Conservation (phyloP, 306 rosid species). For the Cicer bijugum region DNA sequence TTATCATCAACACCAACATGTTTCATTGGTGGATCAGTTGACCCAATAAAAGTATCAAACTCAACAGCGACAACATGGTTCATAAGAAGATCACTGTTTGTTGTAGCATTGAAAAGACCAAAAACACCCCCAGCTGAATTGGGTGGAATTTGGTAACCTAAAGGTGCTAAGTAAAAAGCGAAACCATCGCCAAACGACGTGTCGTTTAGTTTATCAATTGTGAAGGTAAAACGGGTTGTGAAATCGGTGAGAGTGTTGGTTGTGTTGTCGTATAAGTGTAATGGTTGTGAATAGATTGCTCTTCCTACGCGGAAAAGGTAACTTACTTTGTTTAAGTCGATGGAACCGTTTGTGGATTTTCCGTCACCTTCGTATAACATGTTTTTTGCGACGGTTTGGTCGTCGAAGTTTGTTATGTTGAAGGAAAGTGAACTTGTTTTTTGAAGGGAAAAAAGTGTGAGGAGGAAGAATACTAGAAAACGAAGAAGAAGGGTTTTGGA, state of each 20-base stretch:
- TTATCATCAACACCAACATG: constrained; percentile 49
- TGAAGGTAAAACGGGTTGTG: constrained; percentile 44
- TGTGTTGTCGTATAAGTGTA: constrained; percentile 41
- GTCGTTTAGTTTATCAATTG: neutral
- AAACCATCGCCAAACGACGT: constrained; percentile 35
- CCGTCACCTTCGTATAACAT: constrained; percentile 47
- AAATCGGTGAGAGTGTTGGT: constrained; percentile 23
- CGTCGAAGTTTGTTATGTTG: constrained; percentile 49
- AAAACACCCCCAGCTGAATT: constrained; percentile 49
- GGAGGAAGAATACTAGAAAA: neutral
- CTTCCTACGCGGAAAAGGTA: constrained; percentile 45
- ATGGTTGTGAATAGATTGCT: constrained; percentile 40
- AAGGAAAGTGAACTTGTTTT: constrained; percentile 32
- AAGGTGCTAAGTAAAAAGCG: constrained; percentile 36
- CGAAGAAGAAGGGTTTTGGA: neutral
- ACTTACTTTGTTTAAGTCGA: constrained; percentile 43
- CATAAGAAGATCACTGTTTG: constrained; percentile 29
- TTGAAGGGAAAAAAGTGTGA: neutral
- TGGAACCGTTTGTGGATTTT: constrained; percentile 42
- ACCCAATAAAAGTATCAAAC: constrained; percentile 42
- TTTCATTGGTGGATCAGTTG: constrained; percentile 39
- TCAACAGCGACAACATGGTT: constrained; percentile 46
- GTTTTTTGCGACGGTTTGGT: neutral
- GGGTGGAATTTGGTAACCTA: constrained; percentile 42
- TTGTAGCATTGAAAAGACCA: constrained; percentile 47